phyloP scores from a whole-genome alignment of 1,139 yeast genomes.

The Candida freyschussii region DNA sequence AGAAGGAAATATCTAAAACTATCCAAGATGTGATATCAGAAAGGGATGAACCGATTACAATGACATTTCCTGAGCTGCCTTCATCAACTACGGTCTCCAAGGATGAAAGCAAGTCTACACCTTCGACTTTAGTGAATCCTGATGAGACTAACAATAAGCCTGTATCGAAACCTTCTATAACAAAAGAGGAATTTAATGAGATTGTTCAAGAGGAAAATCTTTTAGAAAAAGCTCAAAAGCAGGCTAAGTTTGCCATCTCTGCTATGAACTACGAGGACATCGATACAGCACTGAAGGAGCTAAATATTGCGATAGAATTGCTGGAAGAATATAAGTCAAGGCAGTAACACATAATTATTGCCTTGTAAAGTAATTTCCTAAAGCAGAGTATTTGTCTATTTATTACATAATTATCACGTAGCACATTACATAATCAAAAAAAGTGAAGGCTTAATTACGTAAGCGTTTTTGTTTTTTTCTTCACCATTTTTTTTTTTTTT shows the following conservation, averaged over 20 bases:
- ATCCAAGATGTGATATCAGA: slow-evolving; percentile 7
- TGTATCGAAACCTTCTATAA: slow-evolving; percentile 1
- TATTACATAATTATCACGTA: too few relatives aligned
- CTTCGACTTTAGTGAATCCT: neutral
- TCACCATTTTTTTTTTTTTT: too few relatives aligned
- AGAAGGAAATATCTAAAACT: slow-evolving; percentile 9
- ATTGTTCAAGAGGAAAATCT: slow-evolving; percentile 53
- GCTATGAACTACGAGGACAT: slow-evolving; percentile 79
- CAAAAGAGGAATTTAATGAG: slow-evolving; percentile 34
- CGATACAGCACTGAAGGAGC: slow-evolving; percentile 46
- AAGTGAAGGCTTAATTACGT: too few relatives aligned
- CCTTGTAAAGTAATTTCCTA: too few relatives aligned
- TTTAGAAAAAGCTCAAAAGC: slow-evolving; percentile 60
- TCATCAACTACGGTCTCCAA: slow-evolving; percentile 1
- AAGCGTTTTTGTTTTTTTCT: too few relatives aligned
- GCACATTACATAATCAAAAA: too few relatives aligned
- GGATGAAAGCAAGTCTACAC: slow-evolving; percentile 1
- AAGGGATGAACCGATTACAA: slow-evolving; percentile 1
- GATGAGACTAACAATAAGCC: neutral
- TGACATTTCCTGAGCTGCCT: slow-evolving; percentile 11
- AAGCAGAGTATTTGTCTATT: too few relatives aligned
- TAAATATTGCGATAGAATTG: slow-evolving; percentile 3
- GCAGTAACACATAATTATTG: too few relatives aligned
- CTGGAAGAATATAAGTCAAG: too few relatives aligned
- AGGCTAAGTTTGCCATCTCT: slow-evolving; percentile 76